Base-by-base conservation (phyloP, 805 yeast genomes). In the Lipomyces oligophaga region DNA sequence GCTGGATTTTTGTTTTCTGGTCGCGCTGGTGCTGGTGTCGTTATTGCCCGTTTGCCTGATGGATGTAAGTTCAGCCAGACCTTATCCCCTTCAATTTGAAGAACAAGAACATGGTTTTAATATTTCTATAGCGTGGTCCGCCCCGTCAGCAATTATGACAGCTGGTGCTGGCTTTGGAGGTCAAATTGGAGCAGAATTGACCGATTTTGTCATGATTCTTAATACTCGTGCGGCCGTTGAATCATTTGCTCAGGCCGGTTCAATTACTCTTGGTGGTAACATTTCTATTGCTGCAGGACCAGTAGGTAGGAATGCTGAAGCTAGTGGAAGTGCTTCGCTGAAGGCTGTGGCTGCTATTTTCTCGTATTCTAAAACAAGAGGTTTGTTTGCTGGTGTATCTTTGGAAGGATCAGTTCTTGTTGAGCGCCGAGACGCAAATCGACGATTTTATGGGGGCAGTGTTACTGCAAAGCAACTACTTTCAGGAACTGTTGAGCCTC, bases 111-210 rank as follows among this genome's bases (percentile, higher is more conserved):
- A n/a, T n/a, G n/a, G n/a, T n/a, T n/a, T n/a, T n/a, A n/a, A n/a
- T n/a, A n/a, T n/a, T n/a, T n/a, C n/a, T 16, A 19, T 24, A 53
- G 58, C 84, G 0, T 90, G 98, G 98, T 88, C 97, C 11, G 95
- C 97, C 2, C 98, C 98, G 1, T 82, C 95, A 2, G 98, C 97
- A 7, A 83, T 93, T 56, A 82, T 80, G 43, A 85, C 97, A 19
- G 97, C 95, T 2, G 98, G 62, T 59, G 97, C 97, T 3, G 97
- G 98, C 61, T 97, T 93, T 5, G 98, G 98, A 49, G 98, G 98
- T 35, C 94, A 88, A 70, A 78, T 93, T 55, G 98, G 98, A 34
- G 89, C 96, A 6, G 98, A 90, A 65, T 71, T 90, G 60, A 90
- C 98, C 1, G 97, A 90, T 70, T 90, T 90, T 63, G 96, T 90